phyloP scores from a whole-genome alignment of 805 yeast species.

The Candida dajiaensis region DNA sequence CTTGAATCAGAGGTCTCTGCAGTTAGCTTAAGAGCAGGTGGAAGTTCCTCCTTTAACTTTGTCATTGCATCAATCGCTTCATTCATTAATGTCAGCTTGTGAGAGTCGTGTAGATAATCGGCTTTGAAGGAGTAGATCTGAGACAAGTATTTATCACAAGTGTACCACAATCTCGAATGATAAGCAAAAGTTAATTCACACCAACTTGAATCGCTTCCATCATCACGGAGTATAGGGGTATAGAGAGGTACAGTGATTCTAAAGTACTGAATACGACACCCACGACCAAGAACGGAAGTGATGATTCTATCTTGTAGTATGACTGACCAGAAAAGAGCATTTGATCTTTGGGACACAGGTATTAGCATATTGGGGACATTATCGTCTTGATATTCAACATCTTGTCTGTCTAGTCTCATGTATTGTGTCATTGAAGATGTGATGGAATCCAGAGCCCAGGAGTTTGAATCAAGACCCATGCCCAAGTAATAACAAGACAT shows the following conservation, averaged over 20 bases:
- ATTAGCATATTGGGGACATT: background rate
- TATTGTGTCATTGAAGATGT: slow-evolving; percentile 26
- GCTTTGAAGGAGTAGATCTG: slow-evolving; percentile 31
- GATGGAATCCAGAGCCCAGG: slow-evolving; percentile 30
- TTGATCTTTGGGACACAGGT: slow-evolving; percentile 2
- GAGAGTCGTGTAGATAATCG: slow-evolving; percentile 28
- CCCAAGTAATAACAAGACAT: slow-evolving; percentile 30
- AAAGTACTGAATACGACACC: slow-evolving; percentile 29
- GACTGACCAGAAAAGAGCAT: slow-evolving; percentile 25
- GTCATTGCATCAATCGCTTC: slow-evolving; percentile 25
- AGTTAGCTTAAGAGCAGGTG: slow-evolving; percentile 12
- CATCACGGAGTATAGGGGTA: slow-evolving; percentile 9
- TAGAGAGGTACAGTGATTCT: slow-evolving; percentile 27
- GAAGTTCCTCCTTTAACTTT: slow-evolving; percentile 21
- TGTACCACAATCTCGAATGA: slow-evolving; percentile 28
- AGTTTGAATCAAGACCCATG: slow-evolving; percentile 26
- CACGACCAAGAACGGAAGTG: slow-evolving; percentile 29
- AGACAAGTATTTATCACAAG: slow-evolving; percentile 26
- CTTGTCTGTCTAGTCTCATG: slow-evolving; percentile 20
- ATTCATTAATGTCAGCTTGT: slow-evolving; percentile 23
- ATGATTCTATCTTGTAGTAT: slow-evolving; percentile 28
- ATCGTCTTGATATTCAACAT: background rate
- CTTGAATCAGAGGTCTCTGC: slow-evolving; percentile 15
- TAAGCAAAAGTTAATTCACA: slow-evolving; percentile 23
- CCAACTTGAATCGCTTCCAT: slow-evolving; percentile 7